Percentiles rank a stretch among this genome's conserved stretches.
Evolutionary conservation across 305 asterid genomes (phyloP).

Genomic region (Fraxinus platypoda): DNA sequence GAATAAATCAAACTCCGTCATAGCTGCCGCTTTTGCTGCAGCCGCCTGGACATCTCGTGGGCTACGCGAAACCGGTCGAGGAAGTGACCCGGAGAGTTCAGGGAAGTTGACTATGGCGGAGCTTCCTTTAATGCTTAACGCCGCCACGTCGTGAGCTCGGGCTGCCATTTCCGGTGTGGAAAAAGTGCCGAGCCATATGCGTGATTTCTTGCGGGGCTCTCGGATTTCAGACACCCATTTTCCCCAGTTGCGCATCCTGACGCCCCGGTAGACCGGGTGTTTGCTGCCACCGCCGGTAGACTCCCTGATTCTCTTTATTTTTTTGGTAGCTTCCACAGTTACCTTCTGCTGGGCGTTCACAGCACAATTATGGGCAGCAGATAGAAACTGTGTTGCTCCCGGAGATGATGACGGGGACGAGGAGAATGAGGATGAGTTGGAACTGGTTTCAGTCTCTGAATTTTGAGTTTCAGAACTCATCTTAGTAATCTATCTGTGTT

Average conservation of each 20-base stretch:
- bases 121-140: constrained; percentile 66
- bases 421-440: constrained; percentile 16
- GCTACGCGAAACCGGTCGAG: constrained; percentile 62
- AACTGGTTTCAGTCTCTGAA: constrained; percentile 14
- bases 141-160: constrained; percentile 88
- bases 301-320: constrained; percentile 49
- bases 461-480: not conserved
- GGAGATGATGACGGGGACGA: not conserved
- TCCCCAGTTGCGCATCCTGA: constrained; percentile 90
- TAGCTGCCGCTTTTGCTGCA: constrained; percentile 83
- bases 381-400: not conserved
- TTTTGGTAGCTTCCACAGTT: constrained; percentile 28
- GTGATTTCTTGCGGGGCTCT: constrained; percentile 78
- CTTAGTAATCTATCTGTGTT: not conserved
- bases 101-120: constrained; percentile 77
- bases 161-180: constrained; percentile 89
- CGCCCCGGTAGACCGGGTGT: constrained; percentile 72
- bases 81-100: constrained; percentile 48
- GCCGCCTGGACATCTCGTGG: constrained; percentile 83
- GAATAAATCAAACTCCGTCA: constrained; percentile 45
- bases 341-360: not conserved
- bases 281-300: constrained; percentile 28
- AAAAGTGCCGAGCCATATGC: constrained; percentile 83
- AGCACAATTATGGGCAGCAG: not conserved
- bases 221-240: constrained; percentile 91